These are phyloP conservation scores for Trichosporon sp. DNA, from an alignment of 1,284 basidiomycete genomes.

Conservation along the genomic window DNA sequence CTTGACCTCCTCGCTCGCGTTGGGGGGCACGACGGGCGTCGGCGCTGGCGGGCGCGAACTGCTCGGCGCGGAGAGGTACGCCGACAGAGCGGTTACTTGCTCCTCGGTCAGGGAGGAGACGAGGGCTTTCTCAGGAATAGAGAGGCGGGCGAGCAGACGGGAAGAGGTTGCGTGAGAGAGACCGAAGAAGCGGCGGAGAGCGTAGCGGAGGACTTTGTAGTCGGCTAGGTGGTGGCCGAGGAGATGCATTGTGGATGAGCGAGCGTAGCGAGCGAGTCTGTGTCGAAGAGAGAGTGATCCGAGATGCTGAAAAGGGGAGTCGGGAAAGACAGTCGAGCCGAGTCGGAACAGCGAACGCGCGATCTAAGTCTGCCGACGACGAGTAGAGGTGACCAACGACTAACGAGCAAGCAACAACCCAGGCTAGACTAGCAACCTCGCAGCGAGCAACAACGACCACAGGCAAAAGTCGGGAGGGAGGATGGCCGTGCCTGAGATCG, in stretches of 20 bases:
- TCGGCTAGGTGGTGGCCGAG: constrained; percentile 51
- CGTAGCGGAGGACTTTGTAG: constrained; percentile 51
- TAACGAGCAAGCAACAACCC: neutral
- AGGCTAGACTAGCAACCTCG: neutral
- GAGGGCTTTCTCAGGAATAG: constrained; percentile 50
- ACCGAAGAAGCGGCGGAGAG: constrained; percentile 53
- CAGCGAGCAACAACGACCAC: neutral
- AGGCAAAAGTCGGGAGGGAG: constrained; percentile 14
- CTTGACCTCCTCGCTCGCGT: neutral
- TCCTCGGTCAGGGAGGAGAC: constrained; percentile 49
- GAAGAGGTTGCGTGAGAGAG: constrained; percentile 49
- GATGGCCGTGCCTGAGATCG: constrained; percentile 4
- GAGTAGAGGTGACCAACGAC: neutral
- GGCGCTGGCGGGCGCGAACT: constrained; percentile 32
- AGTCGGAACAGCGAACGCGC: neutral
- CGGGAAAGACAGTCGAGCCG: neutral
- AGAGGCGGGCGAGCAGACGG: constrained; percentile 52
- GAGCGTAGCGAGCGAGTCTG: neutral
- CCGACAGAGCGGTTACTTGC: constrained; percentile 53
- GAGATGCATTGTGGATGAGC: constrained; percentile 42
- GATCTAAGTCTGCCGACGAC: neutral
- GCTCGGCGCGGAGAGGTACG: constrained; percentile 53
- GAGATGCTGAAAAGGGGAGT: neutral
- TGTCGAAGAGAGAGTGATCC: too few species aligned
- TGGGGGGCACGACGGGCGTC: constrained; percentile 29